These are phyloP conservation scores for Hypoxylon sp. DNA, from an alignment of 2,329 filamentous ascomycete species.

Conservation along the genomic window DNA sequence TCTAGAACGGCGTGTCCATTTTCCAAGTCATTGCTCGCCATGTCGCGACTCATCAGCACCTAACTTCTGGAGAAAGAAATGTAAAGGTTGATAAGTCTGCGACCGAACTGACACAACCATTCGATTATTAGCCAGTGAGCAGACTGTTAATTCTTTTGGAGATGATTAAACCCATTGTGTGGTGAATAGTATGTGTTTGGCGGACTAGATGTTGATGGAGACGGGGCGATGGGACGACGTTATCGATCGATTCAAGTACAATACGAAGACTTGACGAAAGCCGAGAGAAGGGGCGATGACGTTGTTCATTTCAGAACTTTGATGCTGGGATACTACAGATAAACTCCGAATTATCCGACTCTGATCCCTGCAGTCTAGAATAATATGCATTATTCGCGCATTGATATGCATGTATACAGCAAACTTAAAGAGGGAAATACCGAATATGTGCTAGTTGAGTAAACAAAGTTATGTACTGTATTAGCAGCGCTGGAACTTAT, in stretches of 20 bases:
- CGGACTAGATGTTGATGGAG: conserved; percentile 21
- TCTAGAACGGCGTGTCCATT: conserved; percentile 31
- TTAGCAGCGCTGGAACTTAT: conserved; percentile 12
- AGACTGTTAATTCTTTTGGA: conserved; percentile 24
- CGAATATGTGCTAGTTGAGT: background rate
- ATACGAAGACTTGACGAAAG: conserved; percentile 42
- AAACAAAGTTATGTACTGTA: background rate
- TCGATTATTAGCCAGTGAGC: conserved; percentile 30
- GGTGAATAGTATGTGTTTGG: conserved; percentile 16
- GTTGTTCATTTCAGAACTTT: conserved; percentile 36
- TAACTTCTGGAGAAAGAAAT: background rate
- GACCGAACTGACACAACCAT: conserved; percentile 25
- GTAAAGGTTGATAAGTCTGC: conserved; percentile 18
- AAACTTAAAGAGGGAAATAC: too few species aligned
- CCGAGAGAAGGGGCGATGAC: conserved; percentile 39
- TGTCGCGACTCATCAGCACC: conserved; percentile 26
- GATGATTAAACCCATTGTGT: conserved; percentile 30
- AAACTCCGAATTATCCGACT: conserved; percentile 22
- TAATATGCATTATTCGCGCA: conserved; percentile 14
- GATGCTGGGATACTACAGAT: conserved; percentile 33
- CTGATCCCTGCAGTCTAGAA: conserved; percentile 20
- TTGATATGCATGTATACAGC: conserved; percentile 9
- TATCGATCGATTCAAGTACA: conserved; percentile 35
- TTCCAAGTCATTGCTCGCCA: conserved; percentile 39
- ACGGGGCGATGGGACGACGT: conserved; percentile 17